Conservation (phyloP, 2,329 filamentous ascomycete genomes). For the Mollisiaceae sp. region DNA sequence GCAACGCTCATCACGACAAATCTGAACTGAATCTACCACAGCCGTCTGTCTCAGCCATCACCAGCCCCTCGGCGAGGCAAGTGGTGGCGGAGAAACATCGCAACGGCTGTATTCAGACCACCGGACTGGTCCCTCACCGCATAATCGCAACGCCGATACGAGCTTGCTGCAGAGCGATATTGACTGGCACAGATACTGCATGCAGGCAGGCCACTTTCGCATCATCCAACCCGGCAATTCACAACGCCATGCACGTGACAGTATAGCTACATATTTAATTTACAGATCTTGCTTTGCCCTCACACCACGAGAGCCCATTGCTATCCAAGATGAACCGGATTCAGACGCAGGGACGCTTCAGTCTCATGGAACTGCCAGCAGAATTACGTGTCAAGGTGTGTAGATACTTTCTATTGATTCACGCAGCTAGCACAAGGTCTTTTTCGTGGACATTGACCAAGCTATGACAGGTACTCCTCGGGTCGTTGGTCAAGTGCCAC, state of each 20-base stretch:
- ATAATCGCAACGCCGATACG: conserved; percentile 2
- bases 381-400: conserved; percentile 42
- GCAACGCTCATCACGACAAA: background rate
- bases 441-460: background rate
- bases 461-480: background rate
- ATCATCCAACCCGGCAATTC: conserved; percentile 2
- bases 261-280: background rate
- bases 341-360: conserved; percentile 28
- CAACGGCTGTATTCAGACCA: background rate
- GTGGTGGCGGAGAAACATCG: conserved; percentile 6
- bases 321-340: conserved; percentile 19
- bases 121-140: background rate
- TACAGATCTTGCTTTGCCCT: background rate
- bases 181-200: background rate
- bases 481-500: background rate
- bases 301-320: background rate
- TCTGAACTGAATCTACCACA: background rate
- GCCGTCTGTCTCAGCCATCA: background rate
- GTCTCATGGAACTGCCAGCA: conserved; percentile 39
- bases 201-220: background rate
- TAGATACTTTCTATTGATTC: conserved; percentile 2
- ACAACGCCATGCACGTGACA: background rate
- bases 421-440: background rate
- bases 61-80: background rate
- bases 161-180: conserved; percentile 1